Evolutionary conservation across 1,139 yeast species (phyloP).

Genomic region (Candida neerlandica): DNA sequence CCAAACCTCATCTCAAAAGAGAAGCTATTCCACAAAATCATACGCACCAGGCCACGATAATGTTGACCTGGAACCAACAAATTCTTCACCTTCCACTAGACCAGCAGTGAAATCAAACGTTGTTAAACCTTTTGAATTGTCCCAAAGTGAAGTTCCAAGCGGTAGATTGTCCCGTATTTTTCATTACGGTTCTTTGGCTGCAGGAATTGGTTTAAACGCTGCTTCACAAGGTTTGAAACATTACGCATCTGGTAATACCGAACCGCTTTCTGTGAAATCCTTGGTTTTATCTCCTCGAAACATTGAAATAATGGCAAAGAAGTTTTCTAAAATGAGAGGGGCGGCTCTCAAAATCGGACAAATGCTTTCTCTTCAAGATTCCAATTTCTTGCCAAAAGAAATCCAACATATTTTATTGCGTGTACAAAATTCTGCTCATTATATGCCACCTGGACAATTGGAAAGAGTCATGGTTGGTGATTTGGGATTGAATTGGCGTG

Average conservation of each 20-base stretch:
- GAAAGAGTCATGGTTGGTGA: slow-evolving; percentile 74
- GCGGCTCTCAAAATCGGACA: slow-evolving; percentile 97
- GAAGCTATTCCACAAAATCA: slow-evolving; percentile 18
- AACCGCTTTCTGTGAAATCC: slow-evolving; percentile 53
- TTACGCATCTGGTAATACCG: slow-evolving; percentile 50
- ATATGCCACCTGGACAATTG: slow-evolving; percentile 92
- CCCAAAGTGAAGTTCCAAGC: slow-evolving; percentile 78
- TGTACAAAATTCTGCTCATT: slow-evolving; percentile 93
- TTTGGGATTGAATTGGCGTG: slow-evolving; percentile 80
- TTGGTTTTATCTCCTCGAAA: slow-evolving; percentile 78
- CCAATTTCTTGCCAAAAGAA: slow-evolving; percentile 80
- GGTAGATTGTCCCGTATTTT: slow-evolving; percentile 83
- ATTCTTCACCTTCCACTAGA: slow-evolving; percentile 4
- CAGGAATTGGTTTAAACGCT: slow-evolving; percentile 86
- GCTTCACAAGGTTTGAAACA: slow-evolving; percentile 77
- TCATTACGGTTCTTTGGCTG: slow-evolving; percentile 92
- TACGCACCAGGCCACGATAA: slow-evolving; percentile 12
- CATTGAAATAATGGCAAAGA: slow-evolving; percentile 83
- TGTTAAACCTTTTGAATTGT: slow-evolving; percentile 42
- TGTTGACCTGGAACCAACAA: slow-evolving; percentile 8
- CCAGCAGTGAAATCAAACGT: slow-evolving; percentile 26
- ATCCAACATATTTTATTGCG: slow-evolving; percentile 77
- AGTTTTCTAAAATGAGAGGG: slow-evolving; percentile 93
- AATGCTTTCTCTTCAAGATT: slow-evolving; percentile 91
- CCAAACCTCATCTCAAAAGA: slow-evolving; percentile 13